A percentile compares a stretch with the other conserved stretches of the same genome.
These are phyloP conservation scores for Bassia scoparia DNA, from an alignment of 148 eudicot species.

Conservation along the genomic window DNA sequence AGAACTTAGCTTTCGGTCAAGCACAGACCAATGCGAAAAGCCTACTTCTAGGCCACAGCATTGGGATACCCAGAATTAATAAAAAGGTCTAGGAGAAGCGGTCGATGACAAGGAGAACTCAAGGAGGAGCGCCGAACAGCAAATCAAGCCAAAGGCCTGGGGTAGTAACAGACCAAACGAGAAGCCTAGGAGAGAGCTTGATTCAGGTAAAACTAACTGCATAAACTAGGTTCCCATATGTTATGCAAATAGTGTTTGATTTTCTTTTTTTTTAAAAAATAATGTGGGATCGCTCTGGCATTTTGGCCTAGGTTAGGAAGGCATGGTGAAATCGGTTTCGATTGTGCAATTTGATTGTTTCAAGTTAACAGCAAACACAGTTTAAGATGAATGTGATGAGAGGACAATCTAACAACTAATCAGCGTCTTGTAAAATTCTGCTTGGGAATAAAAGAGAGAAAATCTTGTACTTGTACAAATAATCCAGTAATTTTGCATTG, in stretches of 20 bases:
- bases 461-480: no score
- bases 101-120: conserved; percentile 20
- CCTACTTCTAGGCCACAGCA: conserved; percentile 15
- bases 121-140: conserved; percentile 41
- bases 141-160: conserved; percentile 28
- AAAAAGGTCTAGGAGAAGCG: conserved; percentile 32
- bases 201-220: conserved; percentile 44
- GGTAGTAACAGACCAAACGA: conserved; percentile 38
- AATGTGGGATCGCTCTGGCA: neutral
- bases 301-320: conserved; percentile 65
- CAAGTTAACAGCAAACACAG: conserved; percentile 39
- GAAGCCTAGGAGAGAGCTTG: conserved; percentile 56
- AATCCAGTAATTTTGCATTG: no score
- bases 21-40: conserved; percentile 22
- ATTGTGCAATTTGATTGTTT: conserved; percentile 65
- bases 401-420: no score
- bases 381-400: conserved; percentile 2
- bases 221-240: neutral
- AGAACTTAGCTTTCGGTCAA: conserved; percentile 24
- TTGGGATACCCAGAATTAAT: neutral
- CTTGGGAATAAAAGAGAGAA: no score
- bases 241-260: no score
- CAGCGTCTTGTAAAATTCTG: no score
- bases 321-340: conserved; percentile 59
- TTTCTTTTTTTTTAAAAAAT: neutral